Evolutionary conservation across 805 yeast genomes (phyloP).

Genomic region (Metschnikowia continentalis): DNA sequence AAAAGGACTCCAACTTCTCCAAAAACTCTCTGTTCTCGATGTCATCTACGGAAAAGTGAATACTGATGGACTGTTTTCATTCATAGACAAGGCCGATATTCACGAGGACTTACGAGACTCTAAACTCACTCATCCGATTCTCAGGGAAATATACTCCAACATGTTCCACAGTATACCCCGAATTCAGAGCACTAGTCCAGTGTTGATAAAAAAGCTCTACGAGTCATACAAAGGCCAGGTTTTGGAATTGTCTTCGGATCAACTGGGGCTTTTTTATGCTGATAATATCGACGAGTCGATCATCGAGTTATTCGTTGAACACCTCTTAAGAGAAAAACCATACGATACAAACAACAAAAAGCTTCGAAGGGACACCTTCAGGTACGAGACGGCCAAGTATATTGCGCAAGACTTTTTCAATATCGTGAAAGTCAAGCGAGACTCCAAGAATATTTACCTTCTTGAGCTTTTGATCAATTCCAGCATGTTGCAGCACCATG

Average conservation of each 20-base stretch:
- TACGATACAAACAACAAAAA: constrained; percentile 14
- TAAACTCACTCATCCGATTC: constrained; percentile 17
- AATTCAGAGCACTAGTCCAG: constrained; percentile 14
- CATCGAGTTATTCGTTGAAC: constrained; percentile 22
- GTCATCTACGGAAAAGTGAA: constrained; percentile 22
- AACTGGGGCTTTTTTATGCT: constrained; percentile 10
- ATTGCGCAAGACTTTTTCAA: constrained; percentile 24
- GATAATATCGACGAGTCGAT: constrained; percentile 18
- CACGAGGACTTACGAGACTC: constrained; percentile 24
- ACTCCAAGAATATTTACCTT: constrained; percentile 19
- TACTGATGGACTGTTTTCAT: constrained; percentile 14
- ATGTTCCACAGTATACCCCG: constrained; percentile 17
- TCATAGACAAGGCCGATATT: constrained; percentile 29
- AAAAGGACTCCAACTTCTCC: constrained; percentile 20
- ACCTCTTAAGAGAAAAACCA: constrained; percentile 23
- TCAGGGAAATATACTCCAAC: constrained; percentile 25
- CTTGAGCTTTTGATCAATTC: constrained; percentile 30
- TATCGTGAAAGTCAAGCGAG: constrained; percentile 11
- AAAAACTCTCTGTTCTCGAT: constrained; percentile 26
- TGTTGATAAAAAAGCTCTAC: constrained; percentile 20
- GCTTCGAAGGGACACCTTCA: constrained; percentile 10
- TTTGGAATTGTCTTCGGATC: background rate
- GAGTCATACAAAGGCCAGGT: constrained; percentile 17
- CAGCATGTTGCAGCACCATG: constrained; percentile 30
- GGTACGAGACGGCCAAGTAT: constrained; percentile 23